Percentiles rank a stretch among this genome's conserved stretches.
These are phyloP conservation scores for Linum usitatissimum DNA, from an alignment of 345 rosid genomes.

Conservation along the genomic window DNA sequence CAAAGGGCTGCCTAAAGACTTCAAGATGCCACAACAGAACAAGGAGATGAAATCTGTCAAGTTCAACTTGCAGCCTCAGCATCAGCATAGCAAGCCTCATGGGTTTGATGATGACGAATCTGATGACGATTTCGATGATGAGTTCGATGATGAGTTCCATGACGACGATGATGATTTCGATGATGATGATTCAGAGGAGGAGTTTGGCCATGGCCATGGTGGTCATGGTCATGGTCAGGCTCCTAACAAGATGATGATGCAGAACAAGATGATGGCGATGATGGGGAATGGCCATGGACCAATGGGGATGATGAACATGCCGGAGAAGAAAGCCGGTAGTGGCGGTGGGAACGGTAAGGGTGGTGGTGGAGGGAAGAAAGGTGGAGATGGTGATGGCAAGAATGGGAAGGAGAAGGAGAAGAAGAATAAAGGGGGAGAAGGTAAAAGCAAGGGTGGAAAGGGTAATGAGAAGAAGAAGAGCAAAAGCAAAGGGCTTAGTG, in stretches of 20 bases:
- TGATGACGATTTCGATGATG: slow-evolving; percentile 24
- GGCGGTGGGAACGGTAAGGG: slow-evolving; percentile 16
- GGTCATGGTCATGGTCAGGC: slow-evolving; percentile 28
- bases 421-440: slow-evolving; percentile 9
- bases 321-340: slow-evolving; percentile 13
- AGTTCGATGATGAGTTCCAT: slow-evolving; percentile 22
- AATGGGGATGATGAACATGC: slow-evolving; percentile 15
- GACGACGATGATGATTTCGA: slow-evolving; percentile 19
- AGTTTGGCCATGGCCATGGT: slow-evolving; percentile 37
- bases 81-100: background rate
- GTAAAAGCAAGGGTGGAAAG: background rate
- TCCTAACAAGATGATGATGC: slow-evolving; percentile 12
- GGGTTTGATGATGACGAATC: slow-evolving; percentile 21
- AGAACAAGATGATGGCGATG: slow-evolving; percentile 27
- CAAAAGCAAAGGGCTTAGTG: slow-evolving; percentile 32
- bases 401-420: slow-evolving; percentile 9
- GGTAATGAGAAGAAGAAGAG: slow-evolving; percentile 29
- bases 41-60: slow-evolving; percentile 59
- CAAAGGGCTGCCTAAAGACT: slow-evolving; percentile 34
- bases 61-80: slow-evolving; percentile 30
- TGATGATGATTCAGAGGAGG: slow-evolving; percentile 14
- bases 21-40: slow-evolving; percentile 12
- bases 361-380: slow-evolving; percentile 25
- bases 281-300: slow-evolving; percentile 18
- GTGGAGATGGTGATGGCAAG: slow-evolving; percentile 3